These are phyloP conservation scores for Orbilia javanica DNA, from an alignment of 2,329 filamentous ascomycete species.

Conservation along the genomic window DNA sequence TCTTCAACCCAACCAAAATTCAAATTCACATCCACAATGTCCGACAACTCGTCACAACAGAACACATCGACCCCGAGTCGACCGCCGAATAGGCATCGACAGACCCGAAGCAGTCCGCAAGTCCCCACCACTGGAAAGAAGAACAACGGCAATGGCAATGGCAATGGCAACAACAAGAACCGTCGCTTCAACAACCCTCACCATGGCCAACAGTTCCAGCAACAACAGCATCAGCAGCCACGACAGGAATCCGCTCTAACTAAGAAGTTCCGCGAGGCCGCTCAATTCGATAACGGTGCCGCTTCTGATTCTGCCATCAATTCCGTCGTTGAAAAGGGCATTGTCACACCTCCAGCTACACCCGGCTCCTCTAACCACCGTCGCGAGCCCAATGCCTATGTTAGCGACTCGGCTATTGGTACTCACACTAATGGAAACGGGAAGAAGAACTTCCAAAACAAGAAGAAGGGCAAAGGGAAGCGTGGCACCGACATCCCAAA, in stretches of 20 bases:
- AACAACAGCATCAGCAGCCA: constrained; percentile 8
- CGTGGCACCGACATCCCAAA: constrained; percentile 25
- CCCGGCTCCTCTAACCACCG: constrained; percentile 35
- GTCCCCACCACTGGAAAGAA: constrained; percentile 42
- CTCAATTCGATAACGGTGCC: constrained; percentile 35
- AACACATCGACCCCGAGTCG: constrained; percentile 45
- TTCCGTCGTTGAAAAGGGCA: constrained; percentile 44
- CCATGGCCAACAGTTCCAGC: background rate
- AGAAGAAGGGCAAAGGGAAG: constrained; percentile 33
- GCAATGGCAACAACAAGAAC: constrained; percentile 1
- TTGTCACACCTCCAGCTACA: constrained; percentile 54
- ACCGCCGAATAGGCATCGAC: constrained; percentile 33
- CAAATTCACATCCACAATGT: constrained; percentile 38
- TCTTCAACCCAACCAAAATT: background rate
- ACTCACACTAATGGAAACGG: constrained; percentile 22
- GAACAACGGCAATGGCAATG: constrained; percentile 1
- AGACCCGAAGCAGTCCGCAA: constrained; percentile 48
- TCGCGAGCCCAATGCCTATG: constrained; percentile 47
- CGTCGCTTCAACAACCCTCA: constrained; percentile 23
- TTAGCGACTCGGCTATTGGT: constrained; percentile 54
- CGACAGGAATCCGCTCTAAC: constrained; percentile 48
- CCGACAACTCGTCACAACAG: constrained; percentile 26
- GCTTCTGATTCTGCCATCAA: constrained; percentile 42
- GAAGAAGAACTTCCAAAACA: constrained; percentile 49
- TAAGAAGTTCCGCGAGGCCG: constrained; percentile 53